phyloP scores from a whole-genome alignment of 129 eudicot species.

The Silybum marianum region DNA sequence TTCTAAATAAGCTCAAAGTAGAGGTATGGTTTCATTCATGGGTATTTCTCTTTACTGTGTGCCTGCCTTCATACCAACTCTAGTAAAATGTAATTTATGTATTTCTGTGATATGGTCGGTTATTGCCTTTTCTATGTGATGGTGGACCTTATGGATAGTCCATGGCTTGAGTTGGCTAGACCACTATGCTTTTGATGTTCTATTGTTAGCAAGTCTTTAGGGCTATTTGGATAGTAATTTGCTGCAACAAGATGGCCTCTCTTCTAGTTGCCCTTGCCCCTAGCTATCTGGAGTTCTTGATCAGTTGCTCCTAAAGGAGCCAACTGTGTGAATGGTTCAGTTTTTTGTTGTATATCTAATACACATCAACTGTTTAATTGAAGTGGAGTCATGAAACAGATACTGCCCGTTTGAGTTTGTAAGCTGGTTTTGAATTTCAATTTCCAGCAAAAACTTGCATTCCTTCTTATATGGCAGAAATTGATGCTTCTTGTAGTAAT shows the following conservation, averaged over 20 bases:
- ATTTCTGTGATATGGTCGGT: background rate
- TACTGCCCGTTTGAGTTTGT: background rate
- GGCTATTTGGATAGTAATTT: background rate
- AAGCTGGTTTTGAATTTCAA: background rate
- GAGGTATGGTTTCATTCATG: conserved; percentile 39
- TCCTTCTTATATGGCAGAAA: background rate
- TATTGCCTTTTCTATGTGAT: background rate
- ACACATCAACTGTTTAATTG: background rate
- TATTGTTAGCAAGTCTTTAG: background rate
- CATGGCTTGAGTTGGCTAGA: background rate
- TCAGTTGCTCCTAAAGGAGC: background rate
- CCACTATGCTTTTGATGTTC: background rate
- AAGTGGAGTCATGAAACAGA: background rate
- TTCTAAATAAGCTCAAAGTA: conserved; percentile 43
- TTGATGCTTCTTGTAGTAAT: background rate
- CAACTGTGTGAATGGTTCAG: background rate
- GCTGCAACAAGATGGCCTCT: background rate
- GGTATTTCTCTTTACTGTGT: background rate
- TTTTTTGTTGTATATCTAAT: background rate
- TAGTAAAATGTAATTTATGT: too few species aligned
- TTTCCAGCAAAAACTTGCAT: background rate
- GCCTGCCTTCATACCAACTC: background rate
- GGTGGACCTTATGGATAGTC: background rate
- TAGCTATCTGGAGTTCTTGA: background rate
- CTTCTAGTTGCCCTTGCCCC: background rate